These are phyloP conservation scores for Lathyrus tuberosus DNA, from an alignment of 306 rosid genomes.

Conservation along the genomic window DNA sequence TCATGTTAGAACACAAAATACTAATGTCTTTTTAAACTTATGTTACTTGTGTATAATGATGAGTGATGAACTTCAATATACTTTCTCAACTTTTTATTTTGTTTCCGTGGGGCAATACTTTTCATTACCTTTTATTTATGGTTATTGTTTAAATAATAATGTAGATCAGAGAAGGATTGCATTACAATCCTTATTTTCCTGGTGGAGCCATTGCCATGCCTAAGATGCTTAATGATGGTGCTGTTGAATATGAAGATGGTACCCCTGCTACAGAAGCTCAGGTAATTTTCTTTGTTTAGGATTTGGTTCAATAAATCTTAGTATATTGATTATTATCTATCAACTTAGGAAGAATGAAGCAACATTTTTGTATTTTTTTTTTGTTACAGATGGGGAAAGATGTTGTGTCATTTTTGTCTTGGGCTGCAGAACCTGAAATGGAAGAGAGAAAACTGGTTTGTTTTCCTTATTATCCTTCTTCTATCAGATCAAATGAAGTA, in stretches of 20 bases:
- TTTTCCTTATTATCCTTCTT: constrained; percentile 22
- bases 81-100: constrained; percentile 21
- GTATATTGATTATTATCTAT: background rate
- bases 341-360: constrained; percentile 12
- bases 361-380: background rate
- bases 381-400: constrained; percentile 94
- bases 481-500: background rate
- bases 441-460: constrained; percentile 96
- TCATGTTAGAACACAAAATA: background rate
- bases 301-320: constrained; percentile 18
- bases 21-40: constrained; percentile 7
- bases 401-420: constrained; percentile 74
- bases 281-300: constrained; percentile 47
- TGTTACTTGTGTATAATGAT: background rate
- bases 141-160: constrained; percentile 39
- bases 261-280: constrained; percentile 93
- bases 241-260: constrained; percentile 94
- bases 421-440: constrained; percentile 99
- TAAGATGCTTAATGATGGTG: constrained; percentile 98
- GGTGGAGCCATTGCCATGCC: constrained; percentile 99
- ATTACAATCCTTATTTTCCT: constrained; percentile 95
- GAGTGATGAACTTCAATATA: constrained; percentile 26
- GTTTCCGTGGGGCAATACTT: background rate
- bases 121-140: constrained; percentile 13
- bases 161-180: constrained; percentile 93